Conservation (phyloP, 2,329 filamentous ascomycete genomes). For the Calonectria montana region DNA sequence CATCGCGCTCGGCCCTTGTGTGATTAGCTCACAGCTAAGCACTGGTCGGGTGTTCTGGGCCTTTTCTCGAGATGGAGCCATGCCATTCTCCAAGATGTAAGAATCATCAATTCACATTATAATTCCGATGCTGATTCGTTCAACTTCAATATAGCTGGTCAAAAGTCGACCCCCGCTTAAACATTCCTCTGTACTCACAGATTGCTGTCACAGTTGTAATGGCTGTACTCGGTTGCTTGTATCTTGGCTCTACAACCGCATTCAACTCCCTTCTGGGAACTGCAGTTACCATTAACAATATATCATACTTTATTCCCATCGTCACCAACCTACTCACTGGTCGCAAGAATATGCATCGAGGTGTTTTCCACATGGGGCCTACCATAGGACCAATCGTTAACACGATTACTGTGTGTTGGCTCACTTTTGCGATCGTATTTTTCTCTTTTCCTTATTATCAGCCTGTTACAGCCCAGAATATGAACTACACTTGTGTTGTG, state of each 20-base stretch:
- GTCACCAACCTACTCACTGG: slow-evolving; percentile 55
- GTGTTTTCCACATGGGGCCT: slow-evolving; percentile 51
- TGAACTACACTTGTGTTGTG: slow-evolving; percentile 62
- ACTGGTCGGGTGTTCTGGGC: slow-evolving; percentile 53
- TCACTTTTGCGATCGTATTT: slow-evolving; percentile 55
- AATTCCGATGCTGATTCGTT: background rate
- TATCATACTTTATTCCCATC: slow-evolving; percentile 59
- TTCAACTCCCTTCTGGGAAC: slow-evolving; percentile 56
- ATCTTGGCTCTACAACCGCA: slow-evolving; percentile 56
- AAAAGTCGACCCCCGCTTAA: slow-evolving; percentile 47
- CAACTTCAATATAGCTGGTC: slow-evolving; percentile 44
- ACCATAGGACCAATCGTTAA: slow-evolving; percentile 50
- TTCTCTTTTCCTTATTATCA: slow-evolving; percentile 57
- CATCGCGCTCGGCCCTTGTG: slow-evolving; percentile 55
- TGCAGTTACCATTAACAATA: slow-evolving; percentile 56
- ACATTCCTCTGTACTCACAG: slow-evolving; percentile 54
- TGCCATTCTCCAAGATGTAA: slow-evolving; percentile 49
- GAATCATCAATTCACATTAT: background rate
- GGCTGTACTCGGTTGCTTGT: slow-evolving; percentile 54
- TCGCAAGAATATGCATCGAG: slow-evolving; percentile 52
- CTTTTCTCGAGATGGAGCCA: slow-evolving; percentile 56
- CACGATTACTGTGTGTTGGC: slow-evolving; percentile 50
- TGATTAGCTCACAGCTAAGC: slow-evolving; percentile 49
- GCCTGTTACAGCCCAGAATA: slow-evolving; percentile 53
- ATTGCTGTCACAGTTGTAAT: slow-evolving; percentile 47